Evolutionary conservation across 176 grass and related monocot genomes (phyloP).

Genomic region (Triticum timopheevii): DNA sequence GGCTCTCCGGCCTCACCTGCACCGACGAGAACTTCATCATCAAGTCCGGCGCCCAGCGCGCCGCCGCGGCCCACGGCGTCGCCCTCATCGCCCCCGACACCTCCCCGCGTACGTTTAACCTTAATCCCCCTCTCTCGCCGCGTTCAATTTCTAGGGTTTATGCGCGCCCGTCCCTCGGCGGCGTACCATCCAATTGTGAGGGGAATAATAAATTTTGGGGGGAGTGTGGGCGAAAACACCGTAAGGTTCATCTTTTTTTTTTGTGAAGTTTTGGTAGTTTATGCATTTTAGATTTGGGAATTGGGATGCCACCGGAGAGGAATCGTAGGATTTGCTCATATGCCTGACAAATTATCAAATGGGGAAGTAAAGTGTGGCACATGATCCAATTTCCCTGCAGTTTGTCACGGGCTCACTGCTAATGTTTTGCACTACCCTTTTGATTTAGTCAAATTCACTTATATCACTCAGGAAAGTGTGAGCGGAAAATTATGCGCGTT

Average conservation of each 20-base stretch:
- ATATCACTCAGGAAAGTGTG: not conserved
- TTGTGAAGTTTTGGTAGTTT: not conserved
- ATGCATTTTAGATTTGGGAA: not conserved
- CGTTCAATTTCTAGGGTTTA: slow-evolving; percentile 8
- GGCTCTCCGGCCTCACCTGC: slow-evolving; percentile 84
- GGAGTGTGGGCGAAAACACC: not conserved
- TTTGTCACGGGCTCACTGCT: not conserved
- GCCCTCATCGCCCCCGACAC: slow-evolving; percentile 84
- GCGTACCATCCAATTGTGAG: not conserved
- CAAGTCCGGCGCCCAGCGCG: slow-evolving; percentile 85
- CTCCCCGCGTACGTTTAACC: slow-evolving; percentile 64
- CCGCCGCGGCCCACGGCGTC: slow-evolving; percentile 65
- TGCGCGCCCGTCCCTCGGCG: not conserved
- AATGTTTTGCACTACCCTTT: not conserved
- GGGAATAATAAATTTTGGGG: not conserved
- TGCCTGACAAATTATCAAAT: no score
- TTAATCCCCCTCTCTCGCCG: not conserved
- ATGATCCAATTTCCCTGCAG: not conserved
- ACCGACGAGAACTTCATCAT: slow-evolving; percentile 91
- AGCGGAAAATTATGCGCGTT: not conserved
- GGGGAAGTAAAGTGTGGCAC: no score
- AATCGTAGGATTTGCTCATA: not conserved
- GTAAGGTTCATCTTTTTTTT: not conserved
- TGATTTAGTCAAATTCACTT: not conserved
- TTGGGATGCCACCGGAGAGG: not conserved